These are phyloP conservation scores for Lentinula sp. DNA, from an alignment of 768 basidiomycete species.

Conservation along the genomic window DNA sequence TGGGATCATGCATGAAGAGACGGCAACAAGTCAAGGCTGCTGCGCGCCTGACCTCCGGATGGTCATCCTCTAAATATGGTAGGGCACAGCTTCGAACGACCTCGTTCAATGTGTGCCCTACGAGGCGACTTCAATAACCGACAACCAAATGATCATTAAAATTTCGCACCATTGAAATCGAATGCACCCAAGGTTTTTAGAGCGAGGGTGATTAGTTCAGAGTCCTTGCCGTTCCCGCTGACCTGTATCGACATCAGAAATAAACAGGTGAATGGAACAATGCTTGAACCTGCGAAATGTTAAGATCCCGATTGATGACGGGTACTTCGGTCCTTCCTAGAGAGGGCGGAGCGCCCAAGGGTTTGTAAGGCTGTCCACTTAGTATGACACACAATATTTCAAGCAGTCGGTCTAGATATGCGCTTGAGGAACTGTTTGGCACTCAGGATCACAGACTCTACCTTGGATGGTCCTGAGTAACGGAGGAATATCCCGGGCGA, in stretches of 20 bases:
- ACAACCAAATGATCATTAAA: background rate
- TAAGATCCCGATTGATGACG: conserved; percentile 44
- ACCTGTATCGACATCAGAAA: conserved; percentile 20
- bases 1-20: conserved; percentile 90
- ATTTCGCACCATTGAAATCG: conserved; percentile 78
- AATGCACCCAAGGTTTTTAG: conserved; percentile 84
- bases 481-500: conserved; percentile 84
- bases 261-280: background rate
- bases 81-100: conserved; percentile 89
- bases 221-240: conserved; percentile 49
- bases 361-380: conserved; percentile 79
- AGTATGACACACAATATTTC: conserved; percentile 79
- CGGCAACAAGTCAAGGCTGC: conserved; percentile 90
- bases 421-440: background rate
- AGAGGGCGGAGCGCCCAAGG: conserved; percentile 77
- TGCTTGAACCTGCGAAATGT: conserved; percentile 35
- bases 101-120: conserved; percentile 91
- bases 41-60: conserved; percentile 78
- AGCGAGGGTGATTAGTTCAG: conserved; percentile 75
- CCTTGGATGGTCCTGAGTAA: conserved; percentile 91
- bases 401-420: conserved; percentile 73
- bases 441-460: conserved; percentile 17
- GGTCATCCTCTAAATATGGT: conserved; percentile 92
- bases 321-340: conserved; percentile 49
- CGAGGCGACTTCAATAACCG: background rate